Percentiles rank a stretch among this genome's conserved stretches.
These are phyloP conservation scores for Mycena citricolor DNA, from an alignment of 1,284 basidiomycete genomes.

Conservation along the genomic window DNA sequence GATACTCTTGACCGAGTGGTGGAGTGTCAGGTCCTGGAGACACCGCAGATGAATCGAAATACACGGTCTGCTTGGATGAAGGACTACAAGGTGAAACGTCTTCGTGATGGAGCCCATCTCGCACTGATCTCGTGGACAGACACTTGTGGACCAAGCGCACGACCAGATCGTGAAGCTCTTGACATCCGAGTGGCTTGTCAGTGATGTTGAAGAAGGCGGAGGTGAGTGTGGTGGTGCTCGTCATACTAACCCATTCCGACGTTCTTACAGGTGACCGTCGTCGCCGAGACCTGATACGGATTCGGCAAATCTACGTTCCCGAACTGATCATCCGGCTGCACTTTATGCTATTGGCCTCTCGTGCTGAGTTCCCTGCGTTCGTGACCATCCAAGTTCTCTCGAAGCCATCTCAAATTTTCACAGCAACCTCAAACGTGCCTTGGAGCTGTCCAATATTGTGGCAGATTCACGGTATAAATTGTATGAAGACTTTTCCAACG, in stretches of 20 bases:
- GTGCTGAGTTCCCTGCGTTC: conserved; percentile 65
- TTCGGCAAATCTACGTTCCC: conserved; percentile 88
- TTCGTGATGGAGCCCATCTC: too few species aligned
- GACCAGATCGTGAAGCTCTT: conserved; percentile 65
- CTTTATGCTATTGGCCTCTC: conserved; percentile 67
- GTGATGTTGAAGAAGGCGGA: conserved; percentile 44
- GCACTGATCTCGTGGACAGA: conserved; percentile 34
- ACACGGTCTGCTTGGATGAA: conserved; percentile 58
- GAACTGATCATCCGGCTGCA: conserved; percentile 90
- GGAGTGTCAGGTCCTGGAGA: conserved; percentile 55
- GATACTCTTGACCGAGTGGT: conserved; percentile 56
- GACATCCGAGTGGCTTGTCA: conserved; percentile 75
- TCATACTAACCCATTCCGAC: conserved; percentile 2
- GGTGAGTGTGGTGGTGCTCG: conserved; percentile 34
- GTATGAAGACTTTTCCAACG: conserved; percentile 82
- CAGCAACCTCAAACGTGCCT: conserved; percentile 80
- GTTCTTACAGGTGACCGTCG: conserved; percentile 52
- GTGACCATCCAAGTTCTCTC: conserved; percentile 33
- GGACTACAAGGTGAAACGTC: conserved; percentile 55
- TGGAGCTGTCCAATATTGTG: conserved; percentile 81
- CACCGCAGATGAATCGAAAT: conserved; percentile 56
- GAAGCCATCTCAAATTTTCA: conserved; percentile 3
- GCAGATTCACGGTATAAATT: conserved; percentile 87
- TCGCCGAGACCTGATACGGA: conserved; percentile 69
- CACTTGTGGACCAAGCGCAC: conserved; percentile 55